A percentile compares a stretch with the other conserved stretches of the same genome.
Evolutionary conservation across 78 protist species (phyloP).

Genomic region (Speleostelium caveatum): DNA sequence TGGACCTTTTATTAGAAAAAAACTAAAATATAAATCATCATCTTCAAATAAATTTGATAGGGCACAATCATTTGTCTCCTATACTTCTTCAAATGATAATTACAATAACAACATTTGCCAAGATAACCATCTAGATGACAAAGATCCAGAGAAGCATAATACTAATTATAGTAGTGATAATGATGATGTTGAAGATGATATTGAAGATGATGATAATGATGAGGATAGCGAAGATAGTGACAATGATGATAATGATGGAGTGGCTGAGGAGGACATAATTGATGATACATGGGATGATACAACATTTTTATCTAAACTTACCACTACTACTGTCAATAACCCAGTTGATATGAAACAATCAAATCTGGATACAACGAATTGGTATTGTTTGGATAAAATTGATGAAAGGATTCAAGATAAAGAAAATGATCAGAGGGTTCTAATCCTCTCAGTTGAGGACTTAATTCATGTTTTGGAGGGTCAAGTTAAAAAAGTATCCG

Average conservation of each 20-base stretch:
- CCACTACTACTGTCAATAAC: neutral
- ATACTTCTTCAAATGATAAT: neutral
- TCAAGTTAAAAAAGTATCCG: neutral
- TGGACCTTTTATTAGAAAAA: neutral
- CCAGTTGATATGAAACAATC: too few relatives aligned
- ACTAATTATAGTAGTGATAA: neutral
- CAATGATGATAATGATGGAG: neutral
- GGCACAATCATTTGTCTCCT: neutral
- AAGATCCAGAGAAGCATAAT: neutral
- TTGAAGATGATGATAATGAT: neutral
- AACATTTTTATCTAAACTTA: slow-evolving; percentile 4
- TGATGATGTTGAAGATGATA: too few relatives aligned
- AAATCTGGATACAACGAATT: neutral
- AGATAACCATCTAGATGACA: neutral
- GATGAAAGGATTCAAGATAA: neutral
- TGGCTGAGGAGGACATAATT: slow-evolving; percentile 1
- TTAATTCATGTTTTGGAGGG: neutral
- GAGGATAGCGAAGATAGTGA: neutral
- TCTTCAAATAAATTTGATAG: neutral
- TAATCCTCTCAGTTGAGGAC: neutral
- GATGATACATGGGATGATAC: slow-evolving; percentile 32
- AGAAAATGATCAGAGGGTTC: slow-evolving; percentile 7
- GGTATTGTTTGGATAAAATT: neutral
- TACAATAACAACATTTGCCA: neutral
- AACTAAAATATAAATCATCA: neutral